Percentiles rank a stretch among this genome's conserved stretches.
These are phyloP conservation scores for Hyaloscypha bicolor DNA, from an alignment of 495 filamentous ascomycete species.

Conservation along the genomic window DNA sequence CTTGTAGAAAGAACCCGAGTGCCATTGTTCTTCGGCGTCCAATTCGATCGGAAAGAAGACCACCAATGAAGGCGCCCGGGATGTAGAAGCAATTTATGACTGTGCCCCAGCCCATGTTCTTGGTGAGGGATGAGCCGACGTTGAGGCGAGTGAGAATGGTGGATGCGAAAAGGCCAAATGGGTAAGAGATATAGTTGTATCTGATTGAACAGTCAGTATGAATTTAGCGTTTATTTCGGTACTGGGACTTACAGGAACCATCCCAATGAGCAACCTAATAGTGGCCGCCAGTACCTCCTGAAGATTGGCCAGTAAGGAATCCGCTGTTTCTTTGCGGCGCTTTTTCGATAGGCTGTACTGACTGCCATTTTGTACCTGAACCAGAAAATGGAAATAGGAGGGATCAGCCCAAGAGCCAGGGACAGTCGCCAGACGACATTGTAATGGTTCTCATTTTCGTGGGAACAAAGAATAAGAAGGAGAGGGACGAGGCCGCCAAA, in stretches of 20 bases:
- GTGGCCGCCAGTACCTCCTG: conserved; percentile 43
- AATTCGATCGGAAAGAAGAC: conserved; percentile 48
- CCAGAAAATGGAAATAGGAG: conserved; percentile 52
- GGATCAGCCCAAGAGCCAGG: conserved; percentile 46
- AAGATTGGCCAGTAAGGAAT: conserved; percentile 33
- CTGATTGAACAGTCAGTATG: conserved; percentile 1
- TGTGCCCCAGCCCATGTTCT: conserved; percentile 48
- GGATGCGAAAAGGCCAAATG: conserved; percentile 40
- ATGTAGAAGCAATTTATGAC: conserved; percentile 53
- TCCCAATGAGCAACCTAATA: conserved; percentile 38
- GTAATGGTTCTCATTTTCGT: conserved; percentile 44
- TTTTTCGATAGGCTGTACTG: conserved; percentile 47
- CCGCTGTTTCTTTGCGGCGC: conserved; percentile 43
- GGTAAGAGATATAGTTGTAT: conserved; percentile 44
- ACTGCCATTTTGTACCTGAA: conserved; percentile 54
- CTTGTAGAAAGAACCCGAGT: conserved; percentile 45
- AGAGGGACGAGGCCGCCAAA: conserved; percentile 49
- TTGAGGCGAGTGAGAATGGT: conserved; percentile 39
- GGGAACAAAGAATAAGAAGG: conserved; percentile 46
- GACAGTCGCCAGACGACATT: conserved; percentile 43
- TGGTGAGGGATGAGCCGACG: conserved; percentile 41
- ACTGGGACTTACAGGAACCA: conserved; percentile 42
- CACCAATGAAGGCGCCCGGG: conserved; percentile 48
- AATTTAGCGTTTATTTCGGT: background rate
- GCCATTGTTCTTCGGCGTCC: conserved; percentile 49